Evolutionary conservation across 1,284 basidiomycete species (phyloP).

Genomic region (Moniliophthora roreri): DNA sequence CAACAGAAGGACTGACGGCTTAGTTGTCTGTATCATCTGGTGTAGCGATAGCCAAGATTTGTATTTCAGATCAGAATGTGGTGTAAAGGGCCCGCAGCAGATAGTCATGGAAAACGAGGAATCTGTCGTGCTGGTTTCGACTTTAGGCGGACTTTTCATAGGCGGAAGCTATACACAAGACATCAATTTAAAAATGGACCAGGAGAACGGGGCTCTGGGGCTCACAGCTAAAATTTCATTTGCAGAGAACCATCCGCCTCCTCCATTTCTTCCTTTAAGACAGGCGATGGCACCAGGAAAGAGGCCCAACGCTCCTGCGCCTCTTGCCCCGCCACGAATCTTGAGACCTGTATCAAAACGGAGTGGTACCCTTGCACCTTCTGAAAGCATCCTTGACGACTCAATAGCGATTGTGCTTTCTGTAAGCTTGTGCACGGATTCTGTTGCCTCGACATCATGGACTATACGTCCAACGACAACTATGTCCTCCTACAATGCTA

Average conservation of each 20-base stretch:
- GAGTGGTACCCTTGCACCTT: constrained; percentile 70
- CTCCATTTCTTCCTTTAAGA: constrained; percentile 89
- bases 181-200: constrained; percentile 11
- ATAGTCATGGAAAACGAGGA: constrained; percentile 63
- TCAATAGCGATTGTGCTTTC: constrained; percentile 78
- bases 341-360: constrained; percentile 68
- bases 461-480: constrained; percentile 83
- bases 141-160: constrained; percentile 35
- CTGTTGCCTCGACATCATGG: constrained; percentile 60
- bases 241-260: constrained; percentile 84
- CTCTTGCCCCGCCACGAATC: constrained; percentile 64
- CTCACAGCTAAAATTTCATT: constrained; percentile 79
- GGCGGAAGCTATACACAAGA: constrained; percentile 45
- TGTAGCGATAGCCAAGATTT: constrained; percentile 67
- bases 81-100: constrained; percentile 82
- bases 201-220: constrained; percentile 21
- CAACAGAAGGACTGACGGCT: constrained; percentile 79
- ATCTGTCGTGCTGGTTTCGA: constrained; percentile 33
- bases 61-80: constrained; percentile 76
- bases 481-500: constrained; percentile 59
- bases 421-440: constrained; percentile 62
- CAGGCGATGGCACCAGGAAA: constrained; percentile 92
- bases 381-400: constrained; percentile 76
- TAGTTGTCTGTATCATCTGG: constrained; percentile 51
- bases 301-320: constrained; percentile 70